Evolutionary conservation across 164 flowering plant species (phyloP).

Genomic region (Amborella trichopoda): DNA sequence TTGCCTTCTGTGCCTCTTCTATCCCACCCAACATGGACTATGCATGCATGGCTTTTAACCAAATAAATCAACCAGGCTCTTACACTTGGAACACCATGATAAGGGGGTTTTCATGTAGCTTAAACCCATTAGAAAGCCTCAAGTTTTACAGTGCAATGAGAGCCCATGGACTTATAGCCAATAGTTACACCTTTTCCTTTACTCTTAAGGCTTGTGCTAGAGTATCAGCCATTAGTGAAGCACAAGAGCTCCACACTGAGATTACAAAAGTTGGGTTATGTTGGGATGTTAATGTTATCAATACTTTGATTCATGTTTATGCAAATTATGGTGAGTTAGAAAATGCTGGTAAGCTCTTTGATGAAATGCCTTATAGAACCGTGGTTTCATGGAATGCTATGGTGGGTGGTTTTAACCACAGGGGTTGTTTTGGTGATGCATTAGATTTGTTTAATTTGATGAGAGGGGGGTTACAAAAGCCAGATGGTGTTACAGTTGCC

Average conservation of each 20-base stretch:
- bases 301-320: constrained; percentile 17
- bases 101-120: constrained; percentile 24
- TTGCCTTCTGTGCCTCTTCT: constrained; percentile 65
- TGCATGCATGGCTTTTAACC: constrained; percentile 15
- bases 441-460: constrained; percentile 18
- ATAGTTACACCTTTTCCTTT: constrained; percentile 30
- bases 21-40: constrained; percentile 18
- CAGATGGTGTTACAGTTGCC: constrained; percentile 26
- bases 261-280: constrained; percentile 11
- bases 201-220: constrained; percentile 21
- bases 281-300: constrained; percentile 17
- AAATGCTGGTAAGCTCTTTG: constrained; percentile 20
- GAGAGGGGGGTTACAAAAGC: constrained; percentile 11
- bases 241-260: constrained; percentile 13
- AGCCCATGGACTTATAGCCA: constrained; percentile 6
- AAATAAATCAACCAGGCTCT: constrained; percentile 14
- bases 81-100: constrained; percentile 27
- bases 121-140: constrained; percentile 13
- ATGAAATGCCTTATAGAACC: constrained; percentile 11
- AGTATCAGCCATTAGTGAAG: constrained; percentile 11
- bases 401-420: constrained; percentile 22
- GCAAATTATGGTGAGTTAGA: constrained; percentile 17
- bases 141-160: constrained; percentile 16
- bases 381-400: constrained; percentile 24
- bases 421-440: constrained; percentile 24